Evolutionary conservation across 2,329 filamentous ascomycete species (phyloP).

Genomic region (Blumeriella jaapii): DNA sequence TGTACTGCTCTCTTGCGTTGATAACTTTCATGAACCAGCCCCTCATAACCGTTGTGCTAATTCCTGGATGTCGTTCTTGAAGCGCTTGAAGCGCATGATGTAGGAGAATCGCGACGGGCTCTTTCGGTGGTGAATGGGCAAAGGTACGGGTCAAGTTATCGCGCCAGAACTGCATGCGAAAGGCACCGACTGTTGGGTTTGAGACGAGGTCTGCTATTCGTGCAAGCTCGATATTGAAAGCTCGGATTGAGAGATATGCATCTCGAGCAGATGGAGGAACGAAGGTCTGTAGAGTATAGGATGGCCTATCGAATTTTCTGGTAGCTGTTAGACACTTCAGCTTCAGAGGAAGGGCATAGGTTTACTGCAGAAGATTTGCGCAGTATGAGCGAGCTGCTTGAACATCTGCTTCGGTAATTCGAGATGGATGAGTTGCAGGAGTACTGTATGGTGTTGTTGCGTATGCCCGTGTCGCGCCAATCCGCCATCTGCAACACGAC

Average conservation of each 20-base stretch:
- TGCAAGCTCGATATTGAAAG: slow-evolving; percentile 86
- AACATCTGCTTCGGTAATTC: slow-evolving; percentile 26
- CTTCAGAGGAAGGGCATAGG: slow-evolving; percentile 1
- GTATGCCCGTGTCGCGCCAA: slow-evolving; percentile 18
- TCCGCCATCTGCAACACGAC: slow-evolving; percentile 7
- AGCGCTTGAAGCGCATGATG: slow-evolving; percentile 59
- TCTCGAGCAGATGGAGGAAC: slow-evolving; percentile 63
- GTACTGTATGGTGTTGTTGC: slow-evolving; percentile 26
- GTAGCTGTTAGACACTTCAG: slow-evolving; percentile 9
- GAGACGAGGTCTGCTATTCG: slow-evolving; percentile 83
- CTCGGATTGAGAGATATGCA: slow-evolving; percentile 80
- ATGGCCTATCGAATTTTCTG: slow-evolving; percentile 81
- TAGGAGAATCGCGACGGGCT: slow-evolving; percentile 81
- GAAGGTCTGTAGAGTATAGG: slow-evolving; percentile 77
- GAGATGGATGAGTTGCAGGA: slow-evolving; percentile 24
- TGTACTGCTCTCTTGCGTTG: slow-evolving; percentile 67
- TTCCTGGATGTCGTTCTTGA: slow-evolving; percentile 31
- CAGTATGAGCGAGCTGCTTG: slow-evolving; percentile 26
- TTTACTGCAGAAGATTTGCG: slow-evolving; percentile 27
- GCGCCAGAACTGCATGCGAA: slow-evolving; percentile 93
- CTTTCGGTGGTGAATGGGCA: slow-evolving; percentile 67
- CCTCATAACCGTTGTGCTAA: slow-evolving; percentile 38
- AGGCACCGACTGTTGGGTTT: slow-evolving; percentile 71
- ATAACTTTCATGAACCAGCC: slow-evolving; percentile 71
- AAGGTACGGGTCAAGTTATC: slow-evolving; percentile 73